phyloP scores from a whole-genome alignment of 2,329 filamentous ascomycete species.

The Venturia aucupariae region DNA sequence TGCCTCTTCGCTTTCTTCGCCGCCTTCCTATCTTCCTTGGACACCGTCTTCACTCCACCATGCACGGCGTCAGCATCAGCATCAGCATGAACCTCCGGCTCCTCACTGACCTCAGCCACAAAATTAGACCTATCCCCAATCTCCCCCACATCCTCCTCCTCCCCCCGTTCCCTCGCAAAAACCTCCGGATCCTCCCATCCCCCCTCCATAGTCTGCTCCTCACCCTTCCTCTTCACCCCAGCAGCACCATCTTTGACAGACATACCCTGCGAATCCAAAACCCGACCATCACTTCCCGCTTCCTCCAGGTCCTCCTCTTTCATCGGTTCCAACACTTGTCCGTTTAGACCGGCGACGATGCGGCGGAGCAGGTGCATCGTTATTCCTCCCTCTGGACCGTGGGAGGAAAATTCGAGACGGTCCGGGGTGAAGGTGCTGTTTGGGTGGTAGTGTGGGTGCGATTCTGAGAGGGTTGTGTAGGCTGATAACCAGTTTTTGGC shows the following conservation, averaged over 20 bases:
- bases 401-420: slow-evolving; percentile 28
- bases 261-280: slow-evolving; percentile 14
- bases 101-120: slow-evolving; percentile 18
- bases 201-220: slow-evolving; percentile 16
- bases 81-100: slow-evolving; percentile 16
- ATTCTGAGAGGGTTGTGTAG: slow-evolving; percentile 33
- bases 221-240: not conserved
- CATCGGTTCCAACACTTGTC: slow-evolving; percentile 28
- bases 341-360: slow-evolving; percentile 43
- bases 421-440: slow-evolving; percentile 36
- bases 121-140: slow-evolving; percentile 28
- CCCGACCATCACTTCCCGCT: slow-evolving; percentile 16
- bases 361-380: slow-evolving; percentile 42
- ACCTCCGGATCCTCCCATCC: slow-evolving; percentile 36
- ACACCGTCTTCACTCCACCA: slow-evolving; percentile 24
- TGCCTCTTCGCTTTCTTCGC: slow-evolving; percentile 43
- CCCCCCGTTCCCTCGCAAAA: slow-evolving; percentile 30
- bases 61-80: slow-evolving; percentile 12
- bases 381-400: slow-evolving; percentile 37
- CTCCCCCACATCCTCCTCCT: slow-evolving; percentile 28
- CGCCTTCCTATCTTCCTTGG: slow-evolving; percentile 45
- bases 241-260: not conserved
- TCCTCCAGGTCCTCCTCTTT: slow-evolving; percentile 13
- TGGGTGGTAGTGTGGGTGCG: slow-evolving; percentile 38
- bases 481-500: slow-evolving; percentile 30